These are phyloP conservation scores for Fereydounia khargensis DNA, from an alignment of 1,284 basidiomycete species.

Conservation along the genomic window DNA sequence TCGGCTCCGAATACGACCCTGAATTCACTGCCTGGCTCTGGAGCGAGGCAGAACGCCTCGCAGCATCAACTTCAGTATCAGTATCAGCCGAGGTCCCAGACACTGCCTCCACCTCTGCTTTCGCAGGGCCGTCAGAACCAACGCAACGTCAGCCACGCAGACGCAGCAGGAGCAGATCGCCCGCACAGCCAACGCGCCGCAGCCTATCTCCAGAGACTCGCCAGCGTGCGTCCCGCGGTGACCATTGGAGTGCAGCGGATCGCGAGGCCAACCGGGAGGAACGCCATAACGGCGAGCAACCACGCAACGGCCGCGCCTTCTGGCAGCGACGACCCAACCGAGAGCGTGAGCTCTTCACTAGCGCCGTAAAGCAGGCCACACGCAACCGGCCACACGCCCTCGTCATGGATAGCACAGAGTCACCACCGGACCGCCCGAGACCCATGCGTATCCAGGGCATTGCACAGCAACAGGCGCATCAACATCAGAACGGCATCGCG, in stretches of 20 bases:
- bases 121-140: too few relatives aligned
- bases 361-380: constrained; percentile 7
- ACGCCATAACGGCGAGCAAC: constrained; percentile 1
- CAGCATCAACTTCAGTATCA: background rate
- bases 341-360: constrained; percentile 11
- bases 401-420: background rate
- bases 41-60: constrained; percentile 16
- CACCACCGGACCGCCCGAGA: too few relatives aligned
- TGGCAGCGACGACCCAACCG: constrained; percentile 17
- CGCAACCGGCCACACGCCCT: background rate
- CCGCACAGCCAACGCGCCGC: background rate
- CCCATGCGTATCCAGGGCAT: background rate
- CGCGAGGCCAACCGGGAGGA: background rate
- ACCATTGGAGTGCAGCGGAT: constrained; percentile 5
- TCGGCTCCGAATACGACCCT: constrained; percentile 46
- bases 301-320: constrained; percentile 10
- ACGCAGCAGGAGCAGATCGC: constrained; percentile 3
- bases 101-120: too few relatives aligned
- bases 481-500: background rate
- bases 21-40: constrained; percentile 45
- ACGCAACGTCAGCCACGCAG: background rate
- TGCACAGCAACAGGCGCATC: background rate
- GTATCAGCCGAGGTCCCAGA: background rate
- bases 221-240: background rate
- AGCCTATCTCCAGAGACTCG: background rate